Percentiles rank a stretch among this genome's conserved stretches.
These are phyloP conservation scores for Leersia perrieri DNA, from an alignment of 176 grass and related monocot species.

Conservation along the genomic window DNA sequence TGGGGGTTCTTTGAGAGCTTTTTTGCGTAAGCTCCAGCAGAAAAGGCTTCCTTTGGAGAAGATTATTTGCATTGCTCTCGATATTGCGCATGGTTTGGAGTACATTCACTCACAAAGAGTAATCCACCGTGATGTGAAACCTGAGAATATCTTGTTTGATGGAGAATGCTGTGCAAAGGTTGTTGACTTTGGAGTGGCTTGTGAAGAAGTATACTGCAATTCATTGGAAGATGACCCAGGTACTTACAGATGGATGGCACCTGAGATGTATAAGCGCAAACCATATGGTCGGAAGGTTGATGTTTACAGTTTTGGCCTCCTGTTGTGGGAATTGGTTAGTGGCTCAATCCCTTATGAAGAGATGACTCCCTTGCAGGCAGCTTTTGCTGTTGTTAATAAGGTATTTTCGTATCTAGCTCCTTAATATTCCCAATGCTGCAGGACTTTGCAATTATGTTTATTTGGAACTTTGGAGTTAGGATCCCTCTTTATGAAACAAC, in stretches of 20 bases:
- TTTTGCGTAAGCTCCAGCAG: constrained; percentile 68
- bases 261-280: constrained; percentile 87
- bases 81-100: constrained; percentile 75
- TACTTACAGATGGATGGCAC: constrained; percentile 98
- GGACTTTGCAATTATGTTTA: not conserved
- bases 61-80: constrained; percentile 61
- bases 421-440: not conserved
- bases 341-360: constrained; percentile 77
- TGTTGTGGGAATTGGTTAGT: constrained; percentile 85
- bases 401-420: constrained; percentile 22
- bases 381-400: constrained; percentile 97
- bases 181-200: constrained; percentile 93
- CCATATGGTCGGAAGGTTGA: constrained; percentile 80
- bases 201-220: constrained; percentile 64
- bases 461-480: not conserved
- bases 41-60: constrained; percentile 62
- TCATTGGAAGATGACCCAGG: constrained; percentile 68
- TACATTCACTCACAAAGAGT: constrained; percentile 93
- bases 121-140: constrained; percentile 90
- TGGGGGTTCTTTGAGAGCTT: constrained; percentile 75
- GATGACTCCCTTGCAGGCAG: constrained; percentile 86
- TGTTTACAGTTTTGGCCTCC: constrained; percentile 86
- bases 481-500: not conserved
- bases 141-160: constrained; percentile 96
- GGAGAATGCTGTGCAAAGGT: constrained; percentile 74